phyloP scores from a whole-genome alignment of 129 eudicot species.

The Flaveria sonorensis region DNA sequence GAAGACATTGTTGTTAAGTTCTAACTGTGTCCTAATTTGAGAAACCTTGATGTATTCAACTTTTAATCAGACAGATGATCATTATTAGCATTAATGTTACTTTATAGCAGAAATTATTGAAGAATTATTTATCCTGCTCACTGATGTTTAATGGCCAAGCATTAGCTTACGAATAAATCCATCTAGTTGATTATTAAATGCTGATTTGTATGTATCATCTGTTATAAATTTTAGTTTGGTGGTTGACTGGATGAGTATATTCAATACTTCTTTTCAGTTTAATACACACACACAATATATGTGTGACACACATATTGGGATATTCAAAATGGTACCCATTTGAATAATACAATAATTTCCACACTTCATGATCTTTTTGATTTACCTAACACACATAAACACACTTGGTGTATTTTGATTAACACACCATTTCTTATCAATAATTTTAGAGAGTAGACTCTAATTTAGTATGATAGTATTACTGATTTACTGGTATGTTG shows the following conservation, averaged over 20 bases:
- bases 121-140: neutral
- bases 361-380: neutral
- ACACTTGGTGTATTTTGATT: neutral
- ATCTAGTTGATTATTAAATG: neutral
- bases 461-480: neutral
- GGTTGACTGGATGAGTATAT: neutral
- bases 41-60: neutral
- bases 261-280: constrained; percentile 2
- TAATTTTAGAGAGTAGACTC: neutral
- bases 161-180: neutral
- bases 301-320: neutral
- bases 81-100: neutral
- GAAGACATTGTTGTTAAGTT: neutral
- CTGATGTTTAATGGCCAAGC: neutral
- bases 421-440: neutral
- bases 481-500: neutral
- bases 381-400: neutral
- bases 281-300: neutral
- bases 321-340: neutral
- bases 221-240: neutral
- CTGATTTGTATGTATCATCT: neutral
- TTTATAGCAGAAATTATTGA: constrained; percentile 1
- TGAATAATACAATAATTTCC: neutral
- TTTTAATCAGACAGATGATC: neutral
- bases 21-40: neutral